These are phyloP conservation scores for Rhizomucor pusillus DNA, from an alignment of 371 early-diverging fungal genomes.

Conservation along the genomic window DNA sequence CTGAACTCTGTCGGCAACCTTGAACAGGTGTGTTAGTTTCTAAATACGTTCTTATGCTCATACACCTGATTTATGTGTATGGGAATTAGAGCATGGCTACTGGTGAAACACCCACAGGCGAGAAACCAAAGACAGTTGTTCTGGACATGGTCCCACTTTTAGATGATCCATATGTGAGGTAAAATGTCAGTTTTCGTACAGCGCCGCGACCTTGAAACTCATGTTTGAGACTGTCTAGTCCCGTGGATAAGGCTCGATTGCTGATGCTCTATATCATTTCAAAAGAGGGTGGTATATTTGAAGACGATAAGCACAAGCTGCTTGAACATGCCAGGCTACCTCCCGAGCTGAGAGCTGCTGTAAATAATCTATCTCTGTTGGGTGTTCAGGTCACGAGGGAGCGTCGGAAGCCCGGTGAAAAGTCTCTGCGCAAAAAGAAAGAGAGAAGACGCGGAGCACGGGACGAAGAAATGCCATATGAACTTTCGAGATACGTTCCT, in stretches of 20 bases:
- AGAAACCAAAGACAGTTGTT: constrained; percentile 72
- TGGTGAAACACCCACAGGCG: constrained; percentile 86
- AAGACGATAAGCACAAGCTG: constrained; percentile 72
- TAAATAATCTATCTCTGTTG: constrained; percentile 71
- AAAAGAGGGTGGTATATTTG: constrained; percentile 62
- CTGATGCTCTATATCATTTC: constrained; percentile 83
- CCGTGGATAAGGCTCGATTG: constrained; percentile 82
- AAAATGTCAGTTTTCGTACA: not conserved
- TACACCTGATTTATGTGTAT: no score
- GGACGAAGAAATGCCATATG: constrained; percentile 59
- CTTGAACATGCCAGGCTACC: constrained; percentile 73
- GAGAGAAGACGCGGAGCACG: constrained; percentile 19
- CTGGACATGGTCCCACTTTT: constrained; percentile 87
- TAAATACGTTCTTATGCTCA: no score
- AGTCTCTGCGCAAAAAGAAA: constrained; percentile 24
- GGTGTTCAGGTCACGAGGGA: constrained; percentile 54
- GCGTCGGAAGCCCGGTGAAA: constrained; percentile 28
- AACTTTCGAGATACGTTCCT: constrained; percentile 69
- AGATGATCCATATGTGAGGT: constrained; percentile 61
- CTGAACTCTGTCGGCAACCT: constrained; percentile 74
- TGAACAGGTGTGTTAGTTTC: no score
- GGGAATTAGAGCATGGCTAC: constrained; percentile 76
- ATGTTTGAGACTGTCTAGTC: constrained; percentile 34
- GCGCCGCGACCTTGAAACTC: no score
- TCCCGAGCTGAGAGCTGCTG: constrained; percentile 64